A percentile compares a stretch with the other conserved stretches of the same genome.
Conservation (phyloP, 2,329 filamentous ascomycete species). For the Exophiala sp. region DNA sequence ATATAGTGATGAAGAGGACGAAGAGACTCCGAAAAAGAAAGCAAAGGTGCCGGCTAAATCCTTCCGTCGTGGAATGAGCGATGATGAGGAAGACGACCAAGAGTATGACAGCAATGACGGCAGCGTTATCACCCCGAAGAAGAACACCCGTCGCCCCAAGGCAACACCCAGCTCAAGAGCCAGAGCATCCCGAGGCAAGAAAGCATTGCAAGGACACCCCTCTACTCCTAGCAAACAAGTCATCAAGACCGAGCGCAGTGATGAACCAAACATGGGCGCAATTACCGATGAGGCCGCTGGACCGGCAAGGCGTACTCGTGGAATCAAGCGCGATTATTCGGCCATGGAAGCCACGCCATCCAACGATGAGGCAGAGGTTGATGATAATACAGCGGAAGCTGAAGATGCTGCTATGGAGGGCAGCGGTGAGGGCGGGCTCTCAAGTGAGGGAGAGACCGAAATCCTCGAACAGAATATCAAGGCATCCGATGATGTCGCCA, state of each 20-base stretch:
- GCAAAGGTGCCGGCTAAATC: slow-evolving; percentile 4
- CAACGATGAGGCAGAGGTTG: neutral
- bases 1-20: neutral
- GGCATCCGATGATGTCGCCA: neutral
- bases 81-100: slow-evolving; percentile 20
- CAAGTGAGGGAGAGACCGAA: neutral
- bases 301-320: slow-evolving; percentile 19
- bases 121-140: slow-evolving; percentile 10
- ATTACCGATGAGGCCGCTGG: slow-evolving; percentile 28
- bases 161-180: neutral
- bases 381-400: neutral
- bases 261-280: neutral
- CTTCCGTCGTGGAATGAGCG: slow-evolving; percentile 5
- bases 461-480: neutral
- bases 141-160: neutral
- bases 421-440: neutral
- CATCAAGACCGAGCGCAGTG: slow-evolving; percentile 52
- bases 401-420: neutral
- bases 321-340: slow-evolving; percentile 21
- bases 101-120: slow-evolving; percentile 18
- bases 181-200: slow-evolving; percentile 5
- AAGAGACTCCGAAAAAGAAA: neutral
- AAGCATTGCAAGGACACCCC: neutral
- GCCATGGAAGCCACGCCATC: slow-evolving; percentile 4
- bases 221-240: slow-evolving; percentile 38